phyloP scores from a whole-genome alignment of 148 eudicot species.

The Agrostemma githago region DNA sequence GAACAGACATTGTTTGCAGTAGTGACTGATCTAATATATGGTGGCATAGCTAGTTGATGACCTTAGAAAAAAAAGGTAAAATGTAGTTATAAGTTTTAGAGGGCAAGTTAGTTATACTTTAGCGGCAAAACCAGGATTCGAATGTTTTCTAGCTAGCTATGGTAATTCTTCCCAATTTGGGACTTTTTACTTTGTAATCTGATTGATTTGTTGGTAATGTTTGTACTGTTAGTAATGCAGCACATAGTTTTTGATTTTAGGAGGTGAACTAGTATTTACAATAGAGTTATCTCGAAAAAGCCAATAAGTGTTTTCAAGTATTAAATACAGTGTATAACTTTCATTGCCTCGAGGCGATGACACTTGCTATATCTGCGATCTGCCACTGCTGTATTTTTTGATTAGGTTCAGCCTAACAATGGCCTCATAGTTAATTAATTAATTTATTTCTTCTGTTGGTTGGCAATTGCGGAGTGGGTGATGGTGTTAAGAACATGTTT shows the following conservation, averaged over 20 bases:
- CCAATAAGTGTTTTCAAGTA: too few species aligned
- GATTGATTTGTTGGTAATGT: slow-evolving; percentile 2
- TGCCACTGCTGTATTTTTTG: not conserved
- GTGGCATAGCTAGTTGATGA: not conserved
- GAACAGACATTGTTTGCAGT: not conserved
- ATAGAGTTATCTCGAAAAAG: too few species aligned
- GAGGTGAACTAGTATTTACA: not conserved
- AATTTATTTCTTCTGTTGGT: not conserved
- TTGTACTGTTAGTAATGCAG: not conserved
- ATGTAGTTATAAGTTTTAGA: not conserved
- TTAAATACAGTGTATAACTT: not conserved
- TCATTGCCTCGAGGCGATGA: not conserved
- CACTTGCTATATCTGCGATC: not conserved
- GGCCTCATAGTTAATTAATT: not conserved
- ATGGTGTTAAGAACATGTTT: not conserved
- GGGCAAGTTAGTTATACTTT: not conserved
- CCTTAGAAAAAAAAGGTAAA: too few species aligned
- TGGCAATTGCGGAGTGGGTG: not conserved
- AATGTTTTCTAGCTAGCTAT: not conserved
- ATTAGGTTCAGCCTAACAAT: not conserved
- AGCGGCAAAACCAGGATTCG: not conserved
- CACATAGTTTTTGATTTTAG: too few species aligned
- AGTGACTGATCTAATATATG: not conserved
- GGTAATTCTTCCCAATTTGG: slow-evolving; percentile 18
- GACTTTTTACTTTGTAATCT: not conserved